Evolutionary conservation across 1,139 yeast genomes (phyloP), one percentile per base, ranked within the genome.

Genomic region (Protomyces lactucae-debilis): DNA sequence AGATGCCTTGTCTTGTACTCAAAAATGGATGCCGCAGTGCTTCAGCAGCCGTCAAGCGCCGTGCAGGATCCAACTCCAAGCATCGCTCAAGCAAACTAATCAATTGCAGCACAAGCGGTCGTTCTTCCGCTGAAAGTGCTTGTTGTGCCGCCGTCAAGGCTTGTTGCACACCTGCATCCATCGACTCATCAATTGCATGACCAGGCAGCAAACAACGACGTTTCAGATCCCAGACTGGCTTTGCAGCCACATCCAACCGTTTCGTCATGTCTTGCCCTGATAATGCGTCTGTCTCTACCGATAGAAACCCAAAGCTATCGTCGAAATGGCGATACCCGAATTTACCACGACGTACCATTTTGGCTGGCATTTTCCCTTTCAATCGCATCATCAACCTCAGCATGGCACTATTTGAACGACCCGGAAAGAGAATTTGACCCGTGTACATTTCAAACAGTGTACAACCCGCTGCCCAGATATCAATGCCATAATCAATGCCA

Each of bases 401-500:
- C 77, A 75, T 76, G 48, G 74, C 70, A 65, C 75, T 76, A 68
- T 76, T 76, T 45, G 71, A 61, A 35, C 84, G 80, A 0, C 96
- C 97, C 0, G 96, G 95, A 72, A 89, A 89, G 56, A 90, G 74
- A 0, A 95, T 91, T 67, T 84, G 84, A 0, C 96, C 90, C 0
- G 96, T 95, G 57, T 88, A 78, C 56, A 91, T 78, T 73, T 91
- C 97, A 0, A 92, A 96, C 66, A 91, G 78, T 51, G 92, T 87
- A 76, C 97, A 91, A 0, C 96, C 97, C n/a, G 88, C 82, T 0
- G 96, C 87, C 97, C 97, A 90, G 48, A 88, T 81, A 74, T 90
- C 97, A 1, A 90, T 83, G 0, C 92, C 92, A 16, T 81, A 84
- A 1, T 91, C 87, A 74, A 95, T 89, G n/a, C 95, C 92, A 68